phyloP scores from a whole-genome alignment of 495 filamentous ascomycete species.

The Hypoxylon fuscum region DNA sequence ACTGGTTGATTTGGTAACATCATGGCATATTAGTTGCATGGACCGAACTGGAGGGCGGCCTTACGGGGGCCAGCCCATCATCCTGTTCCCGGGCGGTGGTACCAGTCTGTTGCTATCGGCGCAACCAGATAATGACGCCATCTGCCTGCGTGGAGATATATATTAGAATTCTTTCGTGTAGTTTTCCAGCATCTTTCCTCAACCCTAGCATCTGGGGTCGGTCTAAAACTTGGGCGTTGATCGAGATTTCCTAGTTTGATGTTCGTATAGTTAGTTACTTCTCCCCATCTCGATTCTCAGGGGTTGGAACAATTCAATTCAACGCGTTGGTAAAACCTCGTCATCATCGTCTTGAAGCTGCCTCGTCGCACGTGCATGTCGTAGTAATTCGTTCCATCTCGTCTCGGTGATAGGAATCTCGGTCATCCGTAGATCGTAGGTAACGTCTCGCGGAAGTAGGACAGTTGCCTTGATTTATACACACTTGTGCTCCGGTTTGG shows the following conservation, averaged over 20 bases:
- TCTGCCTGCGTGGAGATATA: conserved; percentile 42
- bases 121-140: conserved; percentile 43
- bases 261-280: background rate
- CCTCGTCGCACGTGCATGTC: background rate
- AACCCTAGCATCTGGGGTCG: background rate
- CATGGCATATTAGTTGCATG: conserved; percentile 18
- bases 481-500: background rate
- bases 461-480: background rate
- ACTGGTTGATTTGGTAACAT: conserved; percentile 26
- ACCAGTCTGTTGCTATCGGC: conserved; percentile 44
- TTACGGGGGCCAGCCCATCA: conserved; percentile 12
- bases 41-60: conserved; percentile 38
- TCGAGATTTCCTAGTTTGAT: conserved; percentile 14
- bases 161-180: conserved; percentile 35
- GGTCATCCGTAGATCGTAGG: background rate
- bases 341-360: background rate
- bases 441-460: background rate
- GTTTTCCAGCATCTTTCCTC: conserved; percentile 24
- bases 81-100: conserved; percentile 41
- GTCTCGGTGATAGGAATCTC: background rate
- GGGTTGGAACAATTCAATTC: background rate
- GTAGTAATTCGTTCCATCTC: background rate
- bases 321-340: background rate
- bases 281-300: background rate
- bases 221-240: conserved; percentile 21